phyloP scores from a whole-genome alignment of 257 asterid genomes.

The Nicotiana benthamiana region DNA sequence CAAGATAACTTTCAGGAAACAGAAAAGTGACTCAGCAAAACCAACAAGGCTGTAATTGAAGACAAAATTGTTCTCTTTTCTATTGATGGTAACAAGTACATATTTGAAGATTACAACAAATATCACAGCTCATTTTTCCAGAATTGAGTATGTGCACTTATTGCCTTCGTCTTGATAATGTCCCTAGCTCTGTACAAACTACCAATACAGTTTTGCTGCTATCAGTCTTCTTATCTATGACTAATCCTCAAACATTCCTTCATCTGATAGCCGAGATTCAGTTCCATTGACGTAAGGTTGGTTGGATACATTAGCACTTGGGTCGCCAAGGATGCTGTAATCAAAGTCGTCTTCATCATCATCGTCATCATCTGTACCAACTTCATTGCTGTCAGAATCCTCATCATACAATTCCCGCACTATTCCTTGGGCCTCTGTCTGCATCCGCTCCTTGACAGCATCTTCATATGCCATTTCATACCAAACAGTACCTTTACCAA shows the following conservation, averaged over 20 bases:
- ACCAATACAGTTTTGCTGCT: neutral
- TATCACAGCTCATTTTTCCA: neutral
- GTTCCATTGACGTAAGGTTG: conserved; percentile 93
- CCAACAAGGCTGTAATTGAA: too few relatives aligned
- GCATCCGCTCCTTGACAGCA: conserved; percentile 53
- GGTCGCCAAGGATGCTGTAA: conserved; percentile 65
- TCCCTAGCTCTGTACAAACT: conserved; percentile 6
- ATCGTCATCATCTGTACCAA: conserved; percentile 22
- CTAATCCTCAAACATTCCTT: conserved; percentile 73
- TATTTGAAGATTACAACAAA: neutral
- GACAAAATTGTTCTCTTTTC: too few relatives aligned
- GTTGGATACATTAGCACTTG: conserved; percentile 31
- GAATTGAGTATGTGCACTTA: neutral
- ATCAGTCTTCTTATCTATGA: neutral
- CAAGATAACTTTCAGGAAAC: too few relatives aligned
- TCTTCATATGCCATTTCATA: conserved; percentile 92
- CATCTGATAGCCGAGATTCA: conserved; percentile 74
- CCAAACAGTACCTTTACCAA: conserved; percentile 90
- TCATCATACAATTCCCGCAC: conserved; percentile 36
- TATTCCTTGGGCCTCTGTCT: conserved; percentile 65
- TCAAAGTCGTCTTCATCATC: conserved; percentile 51
- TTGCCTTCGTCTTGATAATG: neutral
- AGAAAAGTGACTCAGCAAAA: too few relatives aligned
- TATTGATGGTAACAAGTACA: neutral
- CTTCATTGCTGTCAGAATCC: conserved; percentile 19